phyloP scores from a whole-genome alignment of 805 yeast genomes.

The Metschnikowia picachoensis region DNA sequence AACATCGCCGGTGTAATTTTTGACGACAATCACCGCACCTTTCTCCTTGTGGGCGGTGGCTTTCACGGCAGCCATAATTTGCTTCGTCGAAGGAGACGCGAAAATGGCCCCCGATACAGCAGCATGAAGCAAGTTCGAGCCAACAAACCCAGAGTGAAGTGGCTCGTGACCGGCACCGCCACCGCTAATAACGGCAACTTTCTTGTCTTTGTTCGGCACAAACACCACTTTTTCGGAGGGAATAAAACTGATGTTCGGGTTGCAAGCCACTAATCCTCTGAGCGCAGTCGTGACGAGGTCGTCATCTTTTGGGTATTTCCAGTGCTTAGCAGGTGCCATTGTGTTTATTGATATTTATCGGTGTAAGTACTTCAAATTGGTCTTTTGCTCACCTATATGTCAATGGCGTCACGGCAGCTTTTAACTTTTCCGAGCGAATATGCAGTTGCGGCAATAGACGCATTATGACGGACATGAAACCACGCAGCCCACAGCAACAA shows the following conservation, averaged over 20 bases:
- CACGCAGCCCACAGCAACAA: background rate
- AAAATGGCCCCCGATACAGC: slow-evolving; percentile 91
- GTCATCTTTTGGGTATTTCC: slow-evolving; percentile 42
- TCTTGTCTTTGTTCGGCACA: slow-evolving; percentile 39
- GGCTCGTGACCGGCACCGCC: slow-evolving; percentile 98
- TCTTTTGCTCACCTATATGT: background rate
- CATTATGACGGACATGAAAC: background rate
- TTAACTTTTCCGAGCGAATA: slow-evolving; percentile 2
- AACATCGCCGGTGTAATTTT: slow-evolving; percentile 93
- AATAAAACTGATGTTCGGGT: slow-evolving; percentile 52
- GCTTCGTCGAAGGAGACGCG: slow-evolving; percentile 94
- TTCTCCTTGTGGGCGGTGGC: slow-evolving; percentile 47
- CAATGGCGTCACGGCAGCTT: slow-evolving; percentile 1
- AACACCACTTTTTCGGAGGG: slow-evolving; percentile 56
- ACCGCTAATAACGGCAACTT: slow-evolving; percentile 76
- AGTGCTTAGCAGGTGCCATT: slow-evolving; percentile 37
- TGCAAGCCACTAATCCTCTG: slow-evolving; percentile 49
- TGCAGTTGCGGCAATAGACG: slow-evolving; percentile 4
- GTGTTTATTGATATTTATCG: background rate
- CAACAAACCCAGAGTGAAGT: slow-evolving; percentile 87
- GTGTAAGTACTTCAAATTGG: background rate
- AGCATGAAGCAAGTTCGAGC: slow-evolving; percentile 74
- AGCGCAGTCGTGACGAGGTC: slow-evolving; percentile 48
- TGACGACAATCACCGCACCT: slow-evolving; percentile 78
- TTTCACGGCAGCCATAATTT: slow-evolving; percentile 67